These are phyloP conservation scores for Emydomyces testavorans DNA, from an alignment of 2,329 filamentous ascomycete species.

Conservation along the genomic window DNA sequence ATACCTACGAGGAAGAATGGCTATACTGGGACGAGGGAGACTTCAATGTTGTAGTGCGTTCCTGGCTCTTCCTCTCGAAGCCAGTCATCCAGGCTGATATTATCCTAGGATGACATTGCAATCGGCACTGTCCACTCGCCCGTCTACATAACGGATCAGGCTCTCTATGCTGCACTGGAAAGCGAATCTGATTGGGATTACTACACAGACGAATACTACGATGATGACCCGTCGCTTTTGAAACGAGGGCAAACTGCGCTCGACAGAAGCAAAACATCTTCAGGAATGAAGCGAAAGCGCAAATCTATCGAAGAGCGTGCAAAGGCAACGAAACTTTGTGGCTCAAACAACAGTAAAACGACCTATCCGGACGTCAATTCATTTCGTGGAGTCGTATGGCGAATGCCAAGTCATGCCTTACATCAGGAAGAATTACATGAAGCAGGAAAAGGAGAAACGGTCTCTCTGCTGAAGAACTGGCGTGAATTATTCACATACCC, in stretches of 20 bases:
- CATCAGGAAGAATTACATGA: conserved; percentile 26
- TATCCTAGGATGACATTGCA: conserved; percentile 24
- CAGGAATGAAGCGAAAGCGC: not conserved
- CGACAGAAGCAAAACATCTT: not conserved
- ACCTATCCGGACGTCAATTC: conserved; percentile 3
- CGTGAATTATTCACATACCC: conserved; percentile 34
- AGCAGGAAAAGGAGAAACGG: conserved; percentile 32
- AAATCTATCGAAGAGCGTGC: not conserved
- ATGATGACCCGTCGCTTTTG: conserved; percentile 16
- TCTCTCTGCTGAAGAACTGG: conserved; percentile 38
- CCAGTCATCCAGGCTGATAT: not conserved
- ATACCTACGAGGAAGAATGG: conserved; percentile 13
- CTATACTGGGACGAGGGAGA: conserved; percentile 15
- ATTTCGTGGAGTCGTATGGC: conserved; percentile 36
- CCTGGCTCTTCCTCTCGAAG: not conserved
- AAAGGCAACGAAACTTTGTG: not conserved
- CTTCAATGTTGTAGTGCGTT: conserved; percentile 4
- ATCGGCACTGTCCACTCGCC: conserved; percentile 24
- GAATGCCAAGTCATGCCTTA: conserved; percentile 21
- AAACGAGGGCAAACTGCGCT: conserved; percentile 3
- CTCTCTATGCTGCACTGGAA: conserved; percentile 21
- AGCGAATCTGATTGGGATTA: conserved; percentile 25
- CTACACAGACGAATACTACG: conserved; percentile 21
- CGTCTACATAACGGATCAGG: conserved; percentile 23
- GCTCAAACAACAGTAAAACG: not conserved